phyloP scores from a whole-genome alignment of 73 alveolate genomes.

The Tetrahymena malaccensis region DNA sequence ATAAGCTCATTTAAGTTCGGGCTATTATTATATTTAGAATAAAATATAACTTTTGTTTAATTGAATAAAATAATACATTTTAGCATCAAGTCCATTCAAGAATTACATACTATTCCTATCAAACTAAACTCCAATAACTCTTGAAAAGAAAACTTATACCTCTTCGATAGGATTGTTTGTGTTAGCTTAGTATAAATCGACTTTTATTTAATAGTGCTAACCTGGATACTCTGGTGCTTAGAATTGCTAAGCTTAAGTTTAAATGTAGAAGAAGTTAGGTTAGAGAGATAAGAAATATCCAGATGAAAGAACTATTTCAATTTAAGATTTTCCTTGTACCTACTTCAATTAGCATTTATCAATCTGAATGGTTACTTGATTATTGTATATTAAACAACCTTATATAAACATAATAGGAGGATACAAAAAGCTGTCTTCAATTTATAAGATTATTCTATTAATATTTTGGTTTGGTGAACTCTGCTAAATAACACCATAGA shows the following conservation, averaged over 20 bases:
- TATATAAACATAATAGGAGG: not conserved
- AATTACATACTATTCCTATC: not conserved
- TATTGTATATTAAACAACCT: not conserved
- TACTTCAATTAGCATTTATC: not conserved
- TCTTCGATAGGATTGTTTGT: not conserved
- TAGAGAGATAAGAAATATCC: not conserved
- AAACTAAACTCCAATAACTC: not conserved
- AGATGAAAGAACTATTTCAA: not conserved
- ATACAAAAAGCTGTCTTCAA: not conserved
- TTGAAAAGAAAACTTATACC: not conserved
- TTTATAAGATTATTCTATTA: not conserved
- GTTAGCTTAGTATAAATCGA: not conserved
- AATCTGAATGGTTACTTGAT: not conserved
- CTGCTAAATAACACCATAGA: not conserved
- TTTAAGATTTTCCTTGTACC: not conserved
- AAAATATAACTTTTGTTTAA: not conserved
- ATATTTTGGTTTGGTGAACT: not conserved
- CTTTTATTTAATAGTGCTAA: not conserved
- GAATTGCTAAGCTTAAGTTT: not conserved
- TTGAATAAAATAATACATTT: not conserved
- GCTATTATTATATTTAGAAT: not conserved
- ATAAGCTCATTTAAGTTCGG: not conserved
- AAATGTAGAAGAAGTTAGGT: not conserved
- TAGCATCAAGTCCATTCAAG: not conserved
- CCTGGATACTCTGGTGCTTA: not conserved